Evolutionary conservation across 768 basidiomycete species (phyloP).

Genomic region (Rhodotorula kratochvilovae): DNA sequence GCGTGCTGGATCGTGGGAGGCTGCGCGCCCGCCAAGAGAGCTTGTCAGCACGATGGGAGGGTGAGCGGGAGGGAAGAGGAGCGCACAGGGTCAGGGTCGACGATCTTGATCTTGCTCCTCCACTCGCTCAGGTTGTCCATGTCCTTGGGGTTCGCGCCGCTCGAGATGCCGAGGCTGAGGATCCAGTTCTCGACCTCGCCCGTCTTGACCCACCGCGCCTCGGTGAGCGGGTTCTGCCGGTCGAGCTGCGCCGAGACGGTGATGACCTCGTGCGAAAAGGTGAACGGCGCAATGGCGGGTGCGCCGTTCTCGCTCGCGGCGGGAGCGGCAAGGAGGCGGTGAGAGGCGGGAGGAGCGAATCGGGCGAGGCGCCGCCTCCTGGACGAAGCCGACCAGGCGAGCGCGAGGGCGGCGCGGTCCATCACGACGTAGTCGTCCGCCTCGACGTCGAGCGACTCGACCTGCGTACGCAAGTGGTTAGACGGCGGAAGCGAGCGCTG

Average conservation of each 20-base stretch:
- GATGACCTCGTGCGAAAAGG: conserved; percentile 48
- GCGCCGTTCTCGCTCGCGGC: background rate
- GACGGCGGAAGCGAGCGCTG: conserved; percentile 1
- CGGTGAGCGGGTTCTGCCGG: conserved; percentile 78
- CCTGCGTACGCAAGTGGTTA: conserved; percentile 31
- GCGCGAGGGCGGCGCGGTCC: conserved; percentile 38
- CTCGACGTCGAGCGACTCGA: conserved; percentile 46
- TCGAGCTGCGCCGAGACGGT: conserved; percentile 77
- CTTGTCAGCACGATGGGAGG: conserved; percentile 3
- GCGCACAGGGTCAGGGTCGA: conserved; percentile 90
- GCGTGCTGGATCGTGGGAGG: conserved; percentile 87
- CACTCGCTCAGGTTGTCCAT: conserved; percentile 52
- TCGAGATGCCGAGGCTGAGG: conserved; percentile 47
- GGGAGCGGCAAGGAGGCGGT: conserved; percentile 7
- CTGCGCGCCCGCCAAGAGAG: conserved; percentile 50
- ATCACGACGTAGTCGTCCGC: conserved; percentile 46
- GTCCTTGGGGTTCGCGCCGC: conserved; percentile 34
- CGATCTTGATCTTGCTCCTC: conserved; percentile 87
- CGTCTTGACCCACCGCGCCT: conserved; percentile 94
- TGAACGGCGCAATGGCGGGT: background rate
- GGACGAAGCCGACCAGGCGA: conserved; percentile 16
- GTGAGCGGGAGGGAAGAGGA: background rate
- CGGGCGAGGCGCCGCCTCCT: background rate
- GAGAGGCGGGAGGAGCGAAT: conserved; percentile 29
- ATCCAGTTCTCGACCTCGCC: conserved; percentile 94